phyloP scores from a whole-genome alignment of 1,139 yeast species.

The Blastobotrys buckinghamii region DNA sequence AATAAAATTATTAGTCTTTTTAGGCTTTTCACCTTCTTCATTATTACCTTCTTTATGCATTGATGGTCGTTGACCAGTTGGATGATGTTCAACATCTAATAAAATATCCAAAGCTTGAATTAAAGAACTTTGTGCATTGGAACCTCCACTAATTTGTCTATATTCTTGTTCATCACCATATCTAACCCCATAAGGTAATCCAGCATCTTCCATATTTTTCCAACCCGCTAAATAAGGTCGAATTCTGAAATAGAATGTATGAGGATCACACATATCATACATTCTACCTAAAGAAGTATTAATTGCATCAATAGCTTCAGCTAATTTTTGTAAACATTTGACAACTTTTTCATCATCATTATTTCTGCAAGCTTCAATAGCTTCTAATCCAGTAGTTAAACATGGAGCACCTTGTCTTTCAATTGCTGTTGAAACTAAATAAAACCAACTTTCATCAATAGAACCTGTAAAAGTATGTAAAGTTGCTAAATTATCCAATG shows the following conservation, averaged over 20 bases:
- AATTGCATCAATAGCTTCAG: constrained; percentile 68
- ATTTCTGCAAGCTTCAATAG: constrained; percentile 50
- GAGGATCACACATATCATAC: constrained; percentile 96
- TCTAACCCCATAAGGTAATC: constrained; percentile 69
- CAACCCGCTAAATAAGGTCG: constrained; percentile 93
- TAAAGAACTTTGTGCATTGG: constrained; percentile 87
- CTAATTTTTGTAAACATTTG: constrained; percentile 52
- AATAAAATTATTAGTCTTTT: constrained; percentile 54
- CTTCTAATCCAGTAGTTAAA: constrained; percentile 52
- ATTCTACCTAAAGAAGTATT: constrained; percentile 73
- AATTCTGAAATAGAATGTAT: constrained; percentile 75
- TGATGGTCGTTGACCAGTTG: constrained; percentile 55
- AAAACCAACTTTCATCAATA: constrained; percentile 91
- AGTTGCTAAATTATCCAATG: constrained; percentile 66
- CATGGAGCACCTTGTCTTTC: constrained; percentile 76
- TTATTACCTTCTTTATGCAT: constrained; percentile 10
- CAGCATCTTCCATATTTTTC: constrained; percentile 87
- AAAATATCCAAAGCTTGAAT: constrained; percentile 81
- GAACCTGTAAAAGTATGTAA: constrained; percentile 85
- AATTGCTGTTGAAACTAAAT: constrained; percentile 78
- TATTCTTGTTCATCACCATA: constrained; percentile 63
- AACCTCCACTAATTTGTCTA: constrained; percentile 76
- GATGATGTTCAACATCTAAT: constrained; percentile 67
- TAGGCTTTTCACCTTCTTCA: constrained; percentile 19
- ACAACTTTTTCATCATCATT: constrained; percentile 39